Evolutionary conservation across 352 stramenopile genomes (phyloP).

Genomic region (Thraustochytrium sp.): DNA sequence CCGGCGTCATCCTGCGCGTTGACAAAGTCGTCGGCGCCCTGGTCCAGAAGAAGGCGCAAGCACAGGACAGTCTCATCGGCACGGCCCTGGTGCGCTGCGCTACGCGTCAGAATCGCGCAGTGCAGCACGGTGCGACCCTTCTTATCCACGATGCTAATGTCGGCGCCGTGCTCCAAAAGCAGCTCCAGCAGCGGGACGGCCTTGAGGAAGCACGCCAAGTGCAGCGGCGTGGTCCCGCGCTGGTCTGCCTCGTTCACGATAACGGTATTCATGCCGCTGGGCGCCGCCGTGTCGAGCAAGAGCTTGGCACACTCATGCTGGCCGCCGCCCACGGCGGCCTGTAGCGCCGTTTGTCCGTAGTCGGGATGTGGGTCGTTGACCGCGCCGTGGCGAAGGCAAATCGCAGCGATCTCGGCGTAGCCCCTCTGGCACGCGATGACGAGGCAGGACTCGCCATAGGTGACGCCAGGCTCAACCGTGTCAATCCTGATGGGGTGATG

Average conservation of each 20-base stretch:
- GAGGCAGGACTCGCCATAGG: conserved; percentile 51
- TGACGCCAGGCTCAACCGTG: not conserved
- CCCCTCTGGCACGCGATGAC: conserved; percentile 53
- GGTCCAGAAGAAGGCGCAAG: conserved; percentile 52
- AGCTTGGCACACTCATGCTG: conserved; percentile 46
- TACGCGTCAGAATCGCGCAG: conserved; percentile 38
- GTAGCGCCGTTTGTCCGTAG: conserved; percentile 56
- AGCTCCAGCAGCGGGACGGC: conserved; percentile 18
- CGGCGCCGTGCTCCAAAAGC: conserved; percentile 47
- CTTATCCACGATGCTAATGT: conserved; percentile 28
- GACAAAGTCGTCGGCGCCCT: conserved; percentile 48
- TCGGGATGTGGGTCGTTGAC: conserved; percentile 55
- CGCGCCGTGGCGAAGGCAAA: conserved; percentile 53
- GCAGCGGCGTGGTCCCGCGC: conserved; percentile 49
- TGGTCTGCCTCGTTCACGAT: conserved; percentile 55
- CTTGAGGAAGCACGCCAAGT: conserved; percentile 47
- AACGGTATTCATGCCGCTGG: conserved; percentile 49
- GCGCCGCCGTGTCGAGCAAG: conserved; percentile 51
- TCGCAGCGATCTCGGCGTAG: conserved; percentile 37
- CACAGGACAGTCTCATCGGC: not conserved
- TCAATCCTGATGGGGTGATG: not conserved
- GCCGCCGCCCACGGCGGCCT: conserved; percentile 50
- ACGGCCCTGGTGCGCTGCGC: not conserved
- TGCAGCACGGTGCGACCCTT: conserved; percentile 42
- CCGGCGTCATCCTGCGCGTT: conserved; percentile 50